These are phyloP conservation scores for Candida peoriensis DNA, from an alignment of 805 yeast genomes.

Conservation along the genomic window DNA sequence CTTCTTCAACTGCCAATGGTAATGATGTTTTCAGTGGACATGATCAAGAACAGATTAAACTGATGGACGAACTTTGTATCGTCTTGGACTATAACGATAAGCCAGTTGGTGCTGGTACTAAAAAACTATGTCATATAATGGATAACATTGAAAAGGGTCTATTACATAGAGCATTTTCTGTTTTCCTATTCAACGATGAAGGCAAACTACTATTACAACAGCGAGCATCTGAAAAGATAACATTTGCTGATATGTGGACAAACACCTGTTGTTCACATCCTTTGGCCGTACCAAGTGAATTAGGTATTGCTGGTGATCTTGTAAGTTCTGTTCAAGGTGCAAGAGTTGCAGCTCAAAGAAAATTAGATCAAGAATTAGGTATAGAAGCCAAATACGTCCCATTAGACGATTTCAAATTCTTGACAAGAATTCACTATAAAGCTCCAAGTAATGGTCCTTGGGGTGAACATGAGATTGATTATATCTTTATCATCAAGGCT, in stretches of 20 bases:
- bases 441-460: slow-evolving; percentile 78
- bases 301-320: slow-evolving; percentile 57
- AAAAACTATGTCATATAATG: slow-evolving; percentile 87
- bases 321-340: slow-evolving; percentile 69
- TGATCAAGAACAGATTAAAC: slow-evolving; percentile 87
- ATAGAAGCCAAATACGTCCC: slow-evolving; percentile 59
- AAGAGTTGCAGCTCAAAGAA: slow-evolving; percentile 85
- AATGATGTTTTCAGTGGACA: slow-evolving; percentile 71
- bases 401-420: slow-evolving; percentile 63
- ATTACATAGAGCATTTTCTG: slow-evolving; percentile 93
- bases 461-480: slow-evolving; percentile 99
- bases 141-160: slow-evolving; percentile 79
- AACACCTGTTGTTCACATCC: slow-evolving; percentile 99
- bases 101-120: slow-evolving; percentile 92
- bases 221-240: slow-evolving; percentile 93
- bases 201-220: slow-evolving; percentile 83
- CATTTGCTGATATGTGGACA: slow-evolving; percentile 97
- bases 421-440: slow-evolving; percentile 93
- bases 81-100: slow-evolving; percentile 83
- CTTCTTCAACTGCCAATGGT: slow-evolving; percentile 25
- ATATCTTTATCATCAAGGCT: slow-evolving; percentile 73
- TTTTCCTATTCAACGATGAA: slow-evolving; percentile 80
- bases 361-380: slow-evolving; percentile 90
- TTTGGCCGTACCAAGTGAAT: slow-evolving; percentile 72
- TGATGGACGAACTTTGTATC: slow-evolving; percentile 96